These are phyloP conservation scores for Litsea cubeba DNA, from an alignment of 164 flowering plant species.

Conservation along the genomic window DNA sequence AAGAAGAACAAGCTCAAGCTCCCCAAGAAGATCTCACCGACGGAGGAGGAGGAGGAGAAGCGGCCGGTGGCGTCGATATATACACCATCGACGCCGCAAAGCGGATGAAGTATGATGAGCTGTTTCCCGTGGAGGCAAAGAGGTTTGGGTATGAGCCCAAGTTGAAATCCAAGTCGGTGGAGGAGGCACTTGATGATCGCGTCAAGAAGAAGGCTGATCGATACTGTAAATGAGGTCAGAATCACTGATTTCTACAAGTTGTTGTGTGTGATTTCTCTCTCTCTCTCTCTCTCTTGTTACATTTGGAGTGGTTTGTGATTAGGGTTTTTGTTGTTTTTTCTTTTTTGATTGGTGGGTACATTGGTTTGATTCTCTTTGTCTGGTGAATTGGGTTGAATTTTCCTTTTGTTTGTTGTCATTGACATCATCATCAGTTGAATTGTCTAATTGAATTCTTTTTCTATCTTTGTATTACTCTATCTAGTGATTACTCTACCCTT, in stretches of 20 bases:
- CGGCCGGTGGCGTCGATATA: conserved; percentile 19
- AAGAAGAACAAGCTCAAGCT: background rate
- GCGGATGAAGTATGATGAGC: conserved; percentile 75
- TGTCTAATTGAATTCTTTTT: too few species aligned
- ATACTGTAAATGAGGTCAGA: conserved; percentile 64
- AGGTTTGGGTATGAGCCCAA: conserved; percentile 67
- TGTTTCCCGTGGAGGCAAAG: conserved; percentile 85
- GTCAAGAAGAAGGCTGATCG: conserved; percentile 99
- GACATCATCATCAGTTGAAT: too few species aligned
- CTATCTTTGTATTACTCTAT: too few species aligned
- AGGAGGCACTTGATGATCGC: conserved; percentile 85
- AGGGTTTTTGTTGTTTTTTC: too few species aligned
- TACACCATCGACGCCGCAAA: conserved; percentile 86
- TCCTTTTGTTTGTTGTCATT: too few species aligned
- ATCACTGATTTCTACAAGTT: background rate
- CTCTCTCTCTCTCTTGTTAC: background rate
- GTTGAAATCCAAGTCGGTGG: conserved; percentile 40
- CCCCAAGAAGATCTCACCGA: background rate
- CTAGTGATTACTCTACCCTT: too few species aligned
- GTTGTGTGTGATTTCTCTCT: background rate
- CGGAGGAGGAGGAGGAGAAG: background rate
- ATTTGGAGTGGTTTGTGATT: background rate
- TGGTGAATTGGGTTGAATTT: too few species aligned
- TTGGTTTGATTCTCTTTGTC: too few species aligned
- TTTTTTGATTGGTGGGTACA: too few species aligned